Evolutionary conservation across 768 basidiomycete species (phyloP).

Genomic region (Naganishia onofrii): DNA sequence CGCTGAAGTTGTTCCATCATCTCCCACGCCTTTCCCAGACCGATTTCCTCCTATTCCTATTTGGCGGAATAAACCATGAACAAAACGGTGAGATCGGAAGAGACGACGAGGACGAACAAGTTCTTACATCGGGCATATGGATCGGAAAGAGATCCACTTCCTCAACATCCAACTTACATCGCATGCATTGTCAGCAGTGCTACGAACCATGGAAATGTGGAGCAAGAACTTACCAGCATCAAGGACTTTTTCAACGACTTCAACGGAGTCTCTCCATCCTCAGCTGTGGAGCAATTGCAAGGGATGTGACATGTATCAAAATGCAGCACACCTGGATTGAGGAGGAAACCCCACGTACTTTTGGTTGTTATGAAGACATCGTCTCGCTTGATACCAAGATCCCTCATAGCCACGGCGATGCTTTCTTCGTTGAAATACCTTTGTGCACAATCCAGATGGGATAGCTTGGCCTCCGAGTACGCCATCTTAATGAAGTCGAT

Average conservation of each 20-base stretch:
- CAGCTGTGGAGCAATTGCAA: neutral
- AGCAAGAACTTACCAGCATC: conserved; percentile 57
- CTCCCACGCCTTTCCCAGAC: conserved; percentile 61
- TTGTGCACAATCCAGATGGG: conserved; percentile 30
- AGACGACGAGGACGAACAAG: neutral
- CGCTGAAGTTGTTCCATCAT: conserved; percentile 60
- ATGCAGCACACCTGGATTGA: neutral
- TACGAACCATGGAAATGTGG: too few species aligned
- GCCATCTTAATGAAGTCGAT: conserved; percentile 23
- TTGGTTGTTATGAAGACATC: conserved; percentile 60
- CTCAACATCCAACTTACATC: conserved; percentile 30
- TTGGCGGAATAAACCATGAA: too few species aligned
- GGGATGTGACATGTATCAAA: too few species aligned
- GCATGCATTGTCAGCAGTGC: neutral
- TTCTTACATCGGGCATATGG: conserved; percentile 53
- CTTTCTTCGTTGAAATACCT: conserved; percentile 49
- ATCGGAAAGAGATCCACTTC: conserved; percentile 65
- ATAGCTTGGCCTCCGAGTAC: conserved; percentile 4
- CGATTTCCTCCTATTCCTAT: conserved; percentile 30
- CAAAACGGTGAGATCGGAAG: conserved; percentile 9
- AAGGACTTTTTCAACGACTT: conserved; percentile 59
- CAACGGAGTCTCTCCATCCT: conserved; percentile 51
- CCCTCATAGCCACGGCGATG: conserved; percentile 46
- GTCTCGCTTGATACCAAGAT: conserved; percentile 41
- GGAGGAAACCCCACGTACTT: conserved; percentile 30